Evolutionary conservation across 345 rosid genomes (phyloP).

Genomic region (Eucalyptus polyanthemos): DNA sequence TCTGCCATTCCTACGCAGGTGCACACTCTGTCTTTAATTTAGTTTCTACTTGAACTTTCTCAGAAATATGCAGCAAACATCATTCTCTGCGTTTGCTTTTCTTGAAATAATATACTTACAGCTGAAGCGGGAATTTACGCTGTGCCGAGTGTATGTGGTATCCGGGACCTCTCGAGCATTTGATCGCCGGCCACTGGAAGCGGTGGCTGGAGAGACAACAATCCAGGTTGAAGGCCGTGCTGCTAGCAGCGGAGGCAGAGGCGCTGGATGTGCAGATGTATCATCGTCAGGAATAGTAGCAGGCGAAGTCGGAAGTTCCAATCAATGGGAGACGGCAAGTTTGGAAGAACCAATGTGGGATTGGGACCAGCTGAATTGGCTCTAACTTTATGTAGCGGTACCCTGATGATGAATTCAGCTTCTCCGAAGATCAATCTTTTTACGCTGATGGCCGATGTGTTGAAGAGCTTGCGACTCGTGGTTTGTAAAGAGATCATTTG

Average conservation of each 20-base stretch:
- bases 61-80: background rate
- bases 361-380: background rate
- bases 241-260: background rate
- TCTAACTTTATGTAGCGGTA: background rate
- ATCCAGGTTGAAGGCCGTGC: background rate
- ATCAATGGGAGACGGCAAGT: background rate
- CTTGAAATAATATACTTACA: background rate
- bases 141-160: background rate
- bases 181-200: background rate
- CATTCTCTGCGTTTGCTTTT: background rate
- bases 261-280: background rate
- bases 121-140: background rate
- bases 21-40: background rate
- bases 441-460: background rate
- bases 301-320: background rate
- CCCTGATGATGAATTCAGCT: background rate
- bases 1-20: background rate
- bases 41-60: background rate
- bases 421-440: background rate
- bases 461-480: background rate
- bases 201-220: background rate
- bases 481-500: background rate
- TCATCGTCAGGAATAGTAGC: background rate
- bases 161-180: background rate
- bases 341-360: background rate